phyloP scores from a whole-genome alignment of 2,329 filamentous ascomycete species.

The Aspergillus phoenicis region DNA sequence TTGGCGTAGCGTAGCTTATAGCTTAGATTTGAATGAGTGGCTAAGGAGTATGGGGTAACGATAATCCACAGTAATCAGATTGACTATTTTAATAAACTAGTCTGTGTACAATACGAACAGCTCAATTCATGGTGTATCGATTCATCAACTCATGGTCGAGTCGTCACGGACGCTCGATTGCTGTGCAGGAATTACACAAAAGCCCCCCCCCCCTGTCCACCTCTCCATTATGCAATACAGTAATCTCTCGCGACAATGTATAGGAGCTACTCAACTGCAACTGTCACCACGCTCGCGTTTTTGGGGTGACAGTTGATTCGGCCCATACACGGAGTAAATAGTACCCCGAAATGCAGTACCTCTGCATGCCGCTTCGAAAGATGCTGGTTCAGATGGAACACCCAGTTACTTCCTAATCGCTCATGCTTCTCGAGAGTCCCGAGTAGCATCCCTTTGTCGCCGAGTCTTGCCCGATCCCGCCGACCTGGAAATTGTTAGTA shows the following conservation, averaged over 20 bases:
- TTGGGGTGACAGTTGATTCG: background rate
- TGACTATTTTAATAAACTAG: too few species aligned
- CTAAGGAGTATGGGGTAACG: too few species aligned
- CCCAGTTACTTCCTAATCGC: background rate
- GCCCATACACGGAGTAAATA: slow-evolving; percentile 1
- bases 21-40: too few species aligned
- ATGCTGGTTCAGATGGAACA: slow-evolving; percentile 10
- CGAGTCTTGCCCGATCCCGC: slow-evolving; percentile 42
- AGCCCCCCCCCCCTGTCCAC: slow-evolving; percentile 14
- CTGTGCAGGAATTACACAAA: slow-evolving; percentile 27
- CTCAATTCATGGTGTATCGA: slow-evolving; percentile 28
- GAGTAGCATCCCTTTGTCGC: slow-evolving; percentile 33
- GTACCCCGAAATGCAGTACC: background rate
- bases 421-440: slow-evolving; percentile 31
- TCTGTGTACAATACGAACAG: too few species aligned
- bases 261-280: background rate
- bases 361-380: slow-evolving; percentile 9
- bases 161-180: slow-evolving; percentile 31
- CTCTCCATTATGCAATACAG: slow-evolving; percentile 25
- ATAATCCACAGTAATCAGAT: too few species aligned
- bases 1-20: background rate
- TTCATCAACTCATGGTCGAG: slow-evolving; percentile 33
- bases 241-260: slow-evolving; percentile 1
- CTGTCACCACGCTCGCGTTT: too few species aligned
- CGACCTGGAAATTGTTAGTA: slow-evolving; percentile 33